Evolutionary conservation across 2,329 filamentous ascomycete genomes (phyloP), one percentile per base, ranked within the genome.

Genomic region (Aureobasidium zeae): DNA sequence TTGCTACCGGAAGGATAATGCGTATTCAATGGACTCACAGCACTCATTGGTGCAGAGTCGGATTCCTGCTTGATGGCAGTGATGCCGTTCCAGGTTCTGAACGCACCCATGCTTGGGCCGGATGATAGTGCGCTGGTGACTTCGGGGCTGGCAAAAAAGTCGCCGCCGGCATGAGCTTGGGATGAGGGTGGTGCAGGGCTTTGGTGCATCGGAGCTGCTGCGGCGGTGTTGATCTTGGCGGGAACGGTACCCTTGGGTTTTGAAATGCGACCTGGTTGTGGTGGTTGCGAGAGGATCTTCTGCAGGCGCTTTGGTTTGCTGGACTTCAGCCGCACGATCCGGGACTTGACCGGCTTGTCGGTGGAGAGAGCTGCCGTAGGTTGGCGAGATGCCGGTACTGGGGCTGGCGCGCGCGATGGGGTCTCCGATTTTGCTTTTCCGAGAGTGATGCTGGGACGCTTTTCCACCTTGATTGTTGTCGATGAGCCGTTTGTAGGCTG

Each of bases 391-490:
- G 31, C 8, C 17, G 37, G 16, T 19, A 36, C 15, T 12, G 43
- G 22, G 3, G 19, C 17, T 16, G 33, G 41, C 5, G 21, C 21
- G 17, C 39, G 39, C 9, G 39, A 43, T 15, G 39, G 39, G 20
- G 39, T 43, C 15, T 43, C 29, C 12, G 39, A 22, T 6, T 34
- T 20, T 34, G 34, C 19, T 19, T 37, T 37, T 19, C 26, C 30
- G 2, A 28, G 15, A 24, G 30, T 38, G 30, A 43, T 7, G 20
- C 39, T 45, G 5, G 45, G 28, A n/a, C 36, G 39, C 21, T 31
- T 32, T 16, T 49, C 36, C 11, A 44, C 37, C 31, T 47, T 50
- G 11, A 38, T 28, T 17, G 37, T 37, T 10, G 37, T 20, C 10
- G 37, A 12, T 15, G 45, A 20, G 24, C 37, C 44, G 5, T 39